phyloP scores from a whole-genome alignment of 2,329 filamentous ascomycete species.

The Ciborinia camelliae region DNA sequence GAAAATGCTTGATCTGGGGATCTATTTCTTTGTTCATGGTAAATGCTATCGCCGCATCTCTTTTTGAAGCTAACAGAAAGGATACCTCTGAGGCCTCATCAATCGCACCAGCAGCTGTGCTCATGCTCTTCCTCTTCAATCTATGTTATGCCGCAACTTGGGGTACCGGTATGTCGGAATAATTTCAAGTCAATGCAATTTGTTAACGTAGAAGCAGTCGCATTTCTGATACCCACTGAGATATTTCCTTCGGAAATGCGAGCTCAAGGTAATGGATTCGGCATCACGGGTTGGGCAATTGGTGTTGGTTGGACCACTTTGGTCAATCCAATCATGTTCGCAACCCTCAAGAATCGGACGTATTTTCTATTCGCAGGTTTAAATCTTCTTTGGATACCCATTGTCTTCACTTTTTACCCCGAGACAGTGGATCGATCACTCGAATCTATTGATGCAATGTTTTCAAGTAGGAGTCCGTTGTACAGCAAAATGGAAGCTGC shows the following conservation, averaged over 20 bases:
- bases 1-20: conserved; percentile 61
- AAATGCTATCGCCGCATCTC: conserved; percentile 45
- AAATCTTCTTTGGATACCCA: conserved; percentile 49
- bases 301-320: conserved; percentile 53
- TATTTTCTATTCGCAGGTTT: conserved; percentile 52
- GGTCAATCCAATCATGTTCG: conserved; percentile 52
- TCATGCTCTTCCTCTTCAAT: conserved; percentile 52
- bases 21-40: conserved; percentile 49
- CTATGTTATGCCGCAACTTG: conserved; percentile 50
- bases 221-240: conserved; percentile 51
- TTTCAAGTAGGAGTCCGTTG: conserved; percentile 46
- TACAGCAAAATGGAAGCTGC: conserved; percentile 22
- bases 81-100: conserved; percentile 40
- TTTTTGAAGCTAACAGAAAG: conserved; percentile 40
- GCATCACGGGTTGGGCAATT: conserved; percentile 57
- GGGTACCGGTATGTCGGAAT: conserved; percentile 37
- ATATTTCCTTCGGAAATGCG: conserved; percentile 55
- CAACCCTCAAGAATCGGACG: conserved; percentile 44
- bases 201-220: conserved; percentile 32
- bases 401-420: conserved; percentile 49
- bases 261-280: conserved; percentile 57
- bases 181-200: too few relatives aligned
- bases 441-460: conserved; percentile 50
- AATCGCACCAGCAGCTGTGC: conserved; percentile 47
- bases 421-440: conserved; percentile 47